Evolutionary conservation across 1,139 yeast species (phyloP).

Genomic region (Suhomyces maxii): DNA sequence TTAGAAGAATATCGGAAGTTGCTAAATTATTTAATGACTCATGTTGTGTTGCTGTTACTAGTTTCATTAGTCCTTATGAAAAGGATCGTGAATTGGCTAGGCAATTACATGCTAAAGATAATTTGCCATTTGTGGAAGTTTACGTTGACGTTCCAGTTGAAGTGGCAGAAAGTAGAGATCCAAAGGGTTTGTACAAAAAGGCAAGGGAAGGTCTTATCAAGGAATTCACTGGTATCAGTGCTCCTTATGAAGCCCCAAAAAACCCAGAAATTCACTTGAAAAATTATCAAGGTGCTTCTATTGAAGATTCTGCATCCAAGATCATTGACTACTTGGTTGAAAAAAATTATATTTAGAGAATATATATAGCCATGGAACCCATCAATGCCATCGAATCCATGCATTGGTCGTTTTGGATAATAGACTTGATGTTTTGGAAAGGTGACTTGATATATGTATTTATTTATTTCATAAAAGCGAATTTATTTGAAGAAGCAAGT

Average conservation of each 20-base stretch:
- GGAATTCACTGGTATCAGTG: slow-evolving; percentile 93
- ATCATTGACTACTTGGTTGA: slow-evolving; percentile 68
- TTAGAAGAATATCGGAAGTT: slow-evolving; percentile 89
- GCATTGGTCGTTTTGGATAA: neutral
- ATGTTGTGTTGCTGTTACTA: slow-evolving; percentile 79
- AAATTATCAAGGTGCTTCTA: slow-evolving; percentile 61
- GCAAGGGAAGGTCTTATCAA: slow-evolving; percentile 93
- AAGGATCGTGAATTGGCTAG: slow-evolving; percentile 85
- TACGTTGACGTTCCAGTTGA: slow-evolving; percentile 89
- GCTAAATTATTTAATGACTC: slow-evolving; percentile 91
- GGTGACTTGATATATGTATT: neutral
- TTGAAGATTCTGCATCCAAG: slow-evolving; percentile 78
- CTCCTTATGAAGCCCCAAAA: slow-evolving; percentile 93
- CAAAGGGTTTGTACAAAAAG: slow-evolving; percentile 93
- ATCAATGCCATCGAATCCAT: too few species aligned
- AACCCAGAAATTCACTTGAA: slow-evolving; percentile 78
- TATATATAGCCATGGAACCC: neutral
- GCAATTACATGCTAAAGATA: slow-evolving; percentile 72
- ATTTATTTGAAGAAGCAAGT: too few species aligned
- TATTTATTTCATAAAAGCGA: neutral
- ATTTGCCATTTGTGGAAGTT: slow-evolving; percentile 84
- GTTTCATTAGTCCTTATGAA: slow-evolving; percentile 89
- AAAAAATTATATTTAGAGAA: slow-evolving; percentile 45
- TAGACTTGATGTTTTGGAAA: neutral
- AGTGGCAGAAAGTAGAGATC: slow-evolving; percentile 95